These are phyloP conservation scores for Lipomyces japonicus DNA, from an alignment of 805 yeast genomes.

Conservation along the genomic window DNA sequence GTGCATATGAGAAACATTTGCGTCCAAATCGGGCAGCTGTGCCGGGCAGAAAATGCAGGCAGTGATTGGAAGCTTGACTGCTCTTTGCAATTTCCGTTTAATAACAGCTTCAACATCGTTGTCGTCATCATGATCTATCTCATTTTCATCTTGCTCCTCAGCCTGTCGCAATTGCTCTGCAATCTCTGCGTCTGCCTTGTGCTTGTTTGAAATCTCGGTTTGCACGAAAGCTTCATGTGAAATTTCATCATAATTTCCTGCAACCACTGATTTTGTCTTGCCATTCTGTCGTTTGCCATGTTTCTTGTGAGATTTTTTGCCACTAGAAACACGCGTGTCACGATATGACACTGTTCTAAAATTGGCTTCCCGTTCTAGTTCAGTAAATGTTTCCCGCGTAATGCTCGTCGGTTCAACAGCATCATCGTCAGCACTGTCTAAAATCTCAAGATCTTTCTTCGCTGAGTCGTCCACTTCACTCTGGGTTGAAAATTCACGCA, in stretches of 20 bases:
- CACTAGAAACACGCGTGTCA: slow-evolving; percentile 18
- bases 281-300: slow-evolving; percentile 1
- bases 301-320: slow-evolving; percentile 4
- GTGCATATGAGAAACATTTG: slow-evolving; percentile 72
- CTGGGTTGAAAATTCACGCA: background rate
- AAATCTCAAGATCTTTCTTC: background rate
- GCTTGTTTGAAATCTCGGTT: background rate
- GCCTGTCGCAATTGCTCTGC: background rate
- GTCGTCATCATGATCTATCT: too few species aligned
- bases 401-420: background rate
- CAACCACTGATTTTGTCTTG: background rate
- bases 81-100: slow-evolving; percentile 23
- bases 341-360: slow-evolving; percentile 6
- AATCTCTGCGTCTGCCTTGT: background rate
- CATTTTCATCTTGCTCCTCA: too few species aligned
- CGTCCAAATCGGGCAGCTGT: slow-evolving; percentile 50
- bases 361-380: slow-evolving; percentile 5
- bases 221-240: background rate
- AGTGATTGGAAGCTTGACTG: slow-evolving; percentile 35
- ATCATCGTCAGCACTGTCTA: background rate
- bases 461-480: background rate
- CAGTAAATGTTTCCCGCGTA: slow-evolving; percentile 5
- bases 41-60: slow-evolving; percentile 45
- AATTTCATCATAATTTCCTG: background rate
- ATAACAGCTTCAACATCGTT: slow-evolving; percentile 23